Evolutionary conservation across 1,284 basidiomycete genomes (phyloP).

Genomic region (Trichosporon coremiiforme): DNA sequence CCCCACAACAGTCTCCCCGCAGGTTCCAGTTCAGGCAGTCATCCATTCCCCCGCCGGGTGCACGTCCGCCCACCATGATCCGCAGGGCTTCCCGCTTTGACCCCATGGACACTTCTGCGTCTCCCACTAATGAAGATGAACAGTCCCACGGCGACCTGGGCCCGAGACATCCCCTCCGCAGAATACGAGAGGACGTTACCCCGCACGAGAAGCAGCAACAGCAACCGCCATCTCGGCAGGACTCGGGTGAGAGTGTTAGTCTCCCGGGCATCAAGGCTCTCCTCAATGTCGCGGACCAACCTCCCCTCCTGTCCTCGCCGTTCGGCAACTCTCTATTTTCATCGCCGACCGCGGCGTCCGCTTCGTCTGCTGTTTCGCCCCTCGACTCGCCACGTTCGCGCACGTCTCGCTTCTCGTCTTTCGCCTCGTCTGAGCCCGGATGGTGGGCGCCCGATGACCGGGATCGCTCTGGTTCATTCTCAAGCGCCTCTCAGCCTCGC

Average conservation of each 20-base stretch:
- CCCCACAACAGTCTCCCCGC: slow-evolving; percentile 7
- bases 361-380: slow-evolving; percentile 39
- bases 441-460: slow-evolving; percentile 52
- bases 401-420: slow-evolving; percentile 49
- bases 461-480: slow-evolving; percentile 20
- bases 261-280: slow-evolving; percentile 45
- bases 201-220: slow-evolving; percentile 22
- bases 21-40: slow-evolving; percentile 6
- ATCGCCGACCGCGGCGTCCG: slow-evolving; percentile 41
- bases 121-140: slow-evolving; percentile 31
- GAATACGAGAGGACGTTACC: slow-evolving; percentile 42
- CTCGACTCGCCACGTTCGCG: slow-evolving; percentile 45
- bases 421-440: slow-evolving; percentile 38
- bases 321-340: slow-evolving; percentile 31
- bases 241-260: slow-evolving; percentile 30
- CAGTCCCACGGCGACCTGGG: slow-evolving; percentile 48
- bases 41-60: slow-evolving; percentile 28
- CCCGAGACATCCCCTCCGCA: slow-evolving; percentile 45
- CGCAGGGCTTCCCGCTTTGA: slow-evolving; percentile 45
- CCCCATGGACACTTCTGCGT: slow-evolving; percentile 43
- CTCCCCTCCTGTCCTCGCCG: slow-evolving; percentile 33
- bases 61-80: slow-evolving; percentile 30
- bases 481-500: slow-evolving; percentile 21
- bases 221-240: neutral
- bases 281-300: slow-evolving; percentile 31